Base-by-base conservation (phyloP, 345 rosid genomes). In the Brassica juncea region DNA sequence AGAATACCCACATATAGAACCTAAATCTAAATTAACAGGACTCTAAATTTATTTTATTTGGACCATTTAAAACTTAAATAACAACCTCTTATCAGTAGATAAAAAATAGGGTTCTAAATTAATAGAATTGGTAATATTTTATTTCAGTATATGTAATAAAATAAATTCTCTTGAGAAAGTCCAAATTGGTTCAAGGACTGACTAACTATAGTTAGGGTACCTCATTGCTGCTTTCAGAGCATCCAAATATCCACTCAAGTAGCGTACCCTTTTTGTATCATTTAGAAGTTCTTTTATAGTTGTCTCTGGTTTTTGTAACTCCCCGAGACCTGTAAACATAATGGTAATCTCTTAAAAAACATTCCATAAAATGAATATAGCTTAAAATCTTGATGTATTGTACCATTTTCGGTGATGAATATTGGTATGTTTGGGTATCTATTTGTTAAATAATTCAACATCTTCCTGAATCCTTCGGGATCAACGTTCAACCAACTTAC, bases 381-480 rank as follows among this genome's bases (percentile, higher is more conserved):
- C 12, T 12, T 1, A 31, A 66, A 34, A 5, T 8, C 0, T 31
- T 32, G 57, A 68, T 5, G 12, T 34, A 4, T 14, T 79, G 28
- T 82, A 86, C 91, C 93, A 21, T 92, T 88, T 76, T 90, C 92
- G 0, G 91, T 85, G 42, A 91, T 85, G 88, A 80, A 82, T 78
- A 90, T 82, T 15, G 90, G 91, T 3, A 72, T 79, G 80, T 86
- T 90, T 55, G 84, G 73, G 68, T 77, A 90, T 77, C 91, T 87
- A 70, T 81, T 47, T 78, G 85, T 87, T 25, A 86, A 31, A 63
- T 88, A 85, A 68, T 71, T 84, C 11, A 91, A 74, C 37, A 81
- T 71, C 64, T 85, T 84, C 15, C 80, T 66, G 71, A 88, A 83
- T 63, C 94, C 91, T 35, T 73, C 59, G 15, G 90, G 94, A 61